These are phyloP conservation scores for Candida wancherniae DNA, from an alignment of 805 yeast genomes.

Conservation along the genomic window DNA sequence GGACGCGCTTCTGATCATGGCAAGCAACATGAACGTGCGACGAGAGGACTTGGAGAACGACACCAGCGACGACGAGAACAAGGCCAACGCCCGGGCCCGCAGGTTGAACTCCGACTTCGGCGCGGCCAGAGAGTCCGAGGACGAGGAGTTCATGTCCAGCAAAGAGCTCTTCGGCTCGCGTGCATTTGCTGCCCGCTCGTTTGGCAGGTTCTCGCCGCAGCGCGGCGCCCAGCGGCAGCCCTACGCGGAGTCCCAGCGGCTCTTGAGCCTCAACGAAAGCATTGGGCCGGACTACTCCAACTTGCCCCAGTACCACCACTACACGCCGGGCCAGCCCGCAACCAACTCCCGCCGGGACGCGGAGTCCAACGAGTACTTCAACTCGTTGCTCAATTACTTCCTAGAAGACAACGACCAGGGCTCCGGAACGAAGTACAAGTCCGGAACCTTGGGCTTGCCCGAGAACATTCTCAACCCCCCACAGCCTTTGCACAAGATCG, in stretches of 20 bases:
- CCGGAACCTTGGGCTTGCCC: conserved; percentile 20
- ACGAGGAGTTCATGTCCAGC: conserved; percentile 34
- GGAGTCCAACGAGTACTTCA: conserved; percentile 32
- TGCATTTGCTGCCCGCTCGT: conserved; percentile 22
- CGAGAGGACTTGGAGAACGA: conserved; percentile 35
- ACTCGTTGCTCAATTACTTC: conserved; percentile 46
- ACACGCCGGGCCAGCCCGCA: conserved; percentile 6
- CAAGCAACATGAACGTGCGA: conserved; percentile 28
- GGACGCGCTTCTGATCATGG: conserved; percentile 34
- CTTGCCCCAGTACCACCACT: conserved; percentile 38
- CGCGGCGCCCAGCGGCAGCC: conserved; percentile 1
- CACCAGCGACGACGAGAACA: conserved; percentile 30
- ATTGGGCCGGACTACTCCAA: conserved; percentile 27
- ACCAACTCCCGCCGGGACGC: conserved; percentile 9
- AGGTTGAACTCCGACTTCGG: conserved; percentile 7
- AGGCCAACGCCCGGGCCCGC: conserved; percentile 12
- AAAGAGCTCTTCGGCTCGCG: conserved; percentile 40
- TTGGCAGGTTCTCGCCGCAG: conserved; percentile 3
- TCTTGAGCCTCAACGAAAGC: conserved; percentile 27
- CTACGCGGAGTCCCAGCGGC: conserved; percentile 10
- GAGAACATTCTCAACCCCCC: conserved; percentile 53
- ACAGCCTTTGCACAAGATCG: conserved; percentile 46
- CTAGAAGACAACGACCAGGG: conserved; percentile 37
- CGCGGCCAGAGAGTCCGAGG: conserved; percentile 12
- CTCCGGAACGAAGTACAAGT: conserved; percentile 11